Conservation (phyloP, 225 moss, liverwort and hornwort species). For the Asterella californica region DNA sequence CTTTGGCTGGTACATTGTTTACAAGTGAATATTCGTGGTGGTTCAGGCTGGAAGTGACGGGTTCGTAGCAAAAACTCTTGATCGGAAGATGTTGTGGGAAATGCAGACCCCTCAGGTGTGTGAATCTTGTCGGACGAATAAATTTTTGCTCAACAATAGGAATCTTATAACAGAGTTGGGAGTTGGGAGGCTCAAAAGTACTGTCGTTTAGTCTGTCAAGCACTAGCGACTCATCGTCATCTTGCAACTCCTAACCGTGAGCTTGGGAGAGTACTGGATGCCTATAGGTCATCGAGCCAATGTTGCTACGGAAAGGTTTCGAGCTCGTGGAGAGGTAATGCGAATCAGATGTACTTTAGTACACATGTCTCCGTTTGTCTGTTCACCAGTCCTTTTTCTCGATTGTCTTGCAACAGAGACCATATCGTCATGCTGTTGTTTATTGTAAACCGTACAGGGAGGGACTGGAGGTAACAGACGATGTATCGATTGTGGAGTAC, state of each 20-base stretch:
- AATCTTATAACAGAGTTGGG: neutral
- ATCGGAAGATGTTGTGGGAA: constrained; percentile 80
- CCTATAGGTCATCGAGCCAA: constrained; percentile 72
- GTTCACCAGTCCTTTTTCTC: neutral
- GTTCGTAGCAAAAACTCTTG: constrained; percentile 71
- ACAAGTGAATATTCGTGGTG: neutral
- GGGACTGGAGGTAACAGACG: constrained; percentile 69
- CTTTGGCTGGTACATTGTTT: neutral
- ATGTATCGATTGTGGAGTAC: constrained; percentile 85
- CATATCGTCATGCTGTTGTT: neutral
- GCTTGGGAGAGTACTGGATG: neutral
- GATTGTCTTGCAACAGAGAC: neutral
- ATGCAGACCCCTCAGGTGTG: constrained; percentile 99
- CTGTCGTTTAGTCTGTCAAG: neutral
- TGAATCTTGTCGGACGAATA: neutral
- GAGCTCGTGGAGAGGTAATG: constrained; percentile 71
- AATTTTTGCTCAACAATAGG: neutral
- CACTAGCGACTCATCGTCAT: neutral
- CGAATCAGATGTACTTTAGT: neutral
- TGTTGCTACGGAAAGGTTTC: constrained; percentile 66
- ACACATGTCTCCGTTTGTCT: neutral
- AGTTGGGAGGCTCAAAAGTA: neutral
- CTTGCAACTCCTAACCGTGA: neutral
- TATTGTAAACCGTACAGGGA: constrained; percentile 45
- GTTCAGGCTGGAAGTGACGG: constrained; percentile 60